Base-by-base conservation (phyloP, 2,329 filamentous ascomycete genomes). In the Botrytis aclada region DNA sequence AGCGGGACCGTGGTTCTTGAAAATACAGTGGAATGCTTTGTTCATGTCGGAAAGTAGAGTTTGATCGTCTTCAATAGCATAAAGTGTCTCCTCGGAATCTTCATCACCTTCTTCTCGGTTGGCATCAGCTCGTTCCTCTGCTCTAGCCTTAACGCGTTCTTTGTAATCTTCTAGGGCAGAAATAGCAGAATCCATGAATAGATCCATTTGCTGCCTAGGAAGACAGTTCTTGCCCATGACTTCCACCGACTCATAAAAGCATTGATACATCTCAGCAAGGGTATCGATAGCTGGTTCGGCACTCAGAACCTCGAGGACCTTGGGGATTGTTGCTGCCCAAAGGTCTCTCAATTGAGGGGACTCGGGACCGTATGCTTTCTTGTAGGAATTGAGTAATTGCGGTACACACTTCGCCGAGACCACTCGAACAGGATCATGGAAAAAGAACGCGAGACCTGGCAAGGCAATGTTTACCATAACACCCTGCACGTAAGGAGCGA, bases 21-120 rank as follows among this genome's bases (percentile, higher is more conserved):
- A 99, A 77, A 99, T 94, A 74, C 94, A 95, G 83, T 99, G 96
- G 88, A 97, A 99, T 0, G 96, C 95, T 86, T 99, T 99, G 89
- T 99, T 99, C 96, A 99, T 99, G 81, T 99, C 96, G 2, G 95
- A 97, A 61, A 99, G 88, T 29, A 99, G 87, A 34, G 94, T 97
- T 83, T 98, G 95, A 81, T 99, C 96, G 78, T 99, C 96, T 82
- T 99, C 96, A 65, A 99, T 95, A 20, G 95, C 96, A 78, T 97
- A 92, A 45, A 97, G 87, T 62, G 91, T 89, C 70, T 98, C 95
- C 78, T 98, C 93, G 25, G 91, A 91, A 74, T 96, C 91, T 79
- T 98, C 95, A 76, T 98, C 95, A 25, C 92, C 95, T 73, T 98
- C 95, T 70, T 97, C 94, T 4, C 90, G 89, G 34, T 95, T 92